Conservation (phyloP, 345 rosid genomes). For the Eucalyptus lansdowneana region DNA sequence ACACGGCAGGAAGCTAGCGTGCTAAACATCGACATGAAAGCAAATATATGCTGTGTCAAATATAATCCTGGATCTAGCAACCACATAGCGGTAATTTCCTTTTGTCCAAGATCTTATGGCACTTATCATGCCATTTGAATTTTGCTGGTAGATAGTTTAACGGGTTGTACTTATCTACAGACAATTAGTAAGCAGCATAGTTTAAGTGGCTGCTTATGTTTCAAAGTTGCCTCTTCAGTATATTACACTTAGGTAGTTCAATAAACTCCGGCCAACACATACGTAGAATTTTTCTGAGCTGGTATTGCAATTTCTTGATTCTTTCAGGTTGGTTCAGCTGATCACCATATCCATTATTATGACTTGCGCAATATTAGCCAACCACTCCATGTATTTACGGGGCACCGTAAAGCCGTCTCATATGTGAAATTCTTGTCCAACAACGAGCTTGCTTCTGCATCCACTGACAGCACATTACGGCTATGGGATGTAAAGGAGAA, state of each 20-base stretch:
- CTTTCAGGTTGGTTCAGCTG: slow-evolving; percentile 94
- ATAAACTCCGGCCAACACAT: not conserved
- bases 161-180: not conserved
- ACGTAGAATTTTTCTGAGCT: not conserved
- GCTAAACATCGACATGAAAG: slow-evolving; percentile 94
- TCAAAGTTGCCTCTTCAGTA: not conserved
- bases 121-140: not conserved
- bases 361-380: slow-evolving; percentile 81
- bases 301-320: not conserved
- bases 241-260: not conserved
- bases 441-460: slow-evolving; percentile 94
- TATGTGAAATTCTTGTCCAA: slow-evolving; percentile 91
- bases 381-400: slow-evolving; percentile 85
- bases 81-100: slow-evolving; percentile 67
- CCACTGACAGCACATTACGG: slow-evolving; percentile 91
- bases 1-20: slow-evolving; percentile 91
- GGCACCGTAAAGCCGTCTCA: slow-evolving; percentile 90
- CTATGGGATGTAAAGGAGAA: slow-evolving; percentile 95
- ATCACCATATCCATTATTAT: slow-evolving; percentile 83
- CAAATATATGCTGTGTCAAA: slow-evolving; percentile 96
- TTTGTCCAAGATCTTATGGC: not conserved
- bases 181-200: not conserved
- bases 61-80: slow-evolving; percentile 97
- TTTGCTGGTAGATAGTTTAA: not conserved
- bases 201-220: not conserved